Evolutionary conservation across 1,284 basidiomycete genomes (phyloP), one percentile per base, ranked within the genome.

Genomic region (Phellopilus nigrolimitatus): DNA sequence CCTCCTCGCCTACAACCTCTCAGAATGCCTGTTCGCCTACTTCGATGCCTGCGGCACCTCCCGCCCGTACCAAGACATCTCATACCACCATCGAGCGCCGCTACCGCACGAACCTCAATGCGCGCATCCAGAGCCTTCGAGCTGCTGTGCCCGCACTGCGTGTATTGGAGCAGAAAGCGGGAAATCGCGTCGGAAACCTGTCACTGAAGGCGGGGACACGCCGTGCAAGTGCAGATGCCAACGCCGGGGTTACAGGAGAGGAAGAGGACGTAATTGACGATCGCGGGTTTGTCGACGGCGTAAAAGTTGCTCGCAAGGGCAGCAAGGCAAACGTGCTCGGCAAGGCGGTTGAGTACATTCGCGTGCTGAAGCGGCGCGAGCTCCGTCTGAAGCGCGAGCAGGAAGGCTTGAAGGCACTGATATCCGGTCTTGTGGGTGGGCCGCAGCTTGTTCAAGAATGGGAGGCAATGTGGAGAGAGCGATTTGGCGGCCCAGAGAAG

Each of bases 31-130:
- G 64, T 44, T 49, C 68, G 51, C 44, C 60, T 49, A 57, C 66
- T 24, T 58, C 65, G 24, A 47, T 59, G 9, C 57, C 62, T 21
- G 60, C 61, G 21, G 57, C 57, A 24, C 57, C 62, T 4, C 60
- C 65, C 27, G 55, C 56, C 17, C 79, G 86, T 2, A 80, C 85
- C n/a, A 90, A 90, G 67, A 90, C 88, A 0, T 90, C 88, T 54
- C 91, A 95, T 65, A 95, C 92, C 8, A 92, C 90, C 21, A 94
- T 95, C 58, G 92, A 95, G 67, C 80, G 92, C 12, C 78, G 92
- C 27, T 91, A 94, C 62, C 80, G 92, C 34, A 93, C 91, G 13
- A 94, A 94, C 66, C 77, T 95, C 53, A 95, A 95, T 62, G 88
- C 90, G 9, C 83, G 91, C 43, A 94, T 95, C 39, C 83, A 87